phyloP scores from a whole-genome alignment of 208 protist species.

The Trypanosomatidae sp. region DNA sequence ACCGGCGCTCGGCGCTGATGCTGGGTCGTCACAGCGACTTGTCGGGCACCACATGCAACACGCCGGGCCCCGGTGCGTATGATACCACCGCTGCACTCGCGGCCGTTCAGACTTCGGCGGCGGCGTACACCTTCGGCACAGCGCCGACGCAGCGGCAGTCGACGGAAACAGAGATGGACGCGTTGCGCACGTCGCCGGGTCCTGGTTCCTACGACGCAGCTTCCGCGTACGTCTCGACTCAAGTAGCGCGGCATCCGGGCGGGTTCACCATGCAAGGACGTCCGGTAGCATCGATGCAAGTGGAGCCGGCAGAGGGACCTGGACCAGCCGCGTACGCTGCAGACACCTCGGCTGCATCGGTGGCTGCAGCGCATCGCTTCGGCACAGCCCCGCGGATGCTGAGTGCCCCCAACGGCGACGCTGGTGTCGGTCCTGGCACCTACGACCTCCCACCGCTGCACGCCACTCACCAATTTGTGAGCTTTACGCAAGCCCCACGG shows the following conservation, averaged over 20 bases:
- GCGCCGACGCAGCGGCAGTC: slow-evolving; percentile 13
- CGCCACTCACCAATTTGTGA: neutral
- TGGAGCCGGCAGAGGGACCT: slow-evolving; percentile 4
- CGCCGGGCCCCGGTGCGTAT: slow-evolving; percentile 58
- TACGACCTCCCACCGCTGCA: slow-evolving; percentile 16
- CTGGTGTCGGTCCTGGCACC: slow-evolving; percentile 20
- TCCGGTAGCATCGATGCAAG: neutral
- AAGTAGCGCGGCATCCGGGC: slow-evolving; percentile 3
- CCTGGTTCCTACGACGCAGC: slow-evolving; percentile 36
- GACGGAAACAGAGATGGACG: neutral
- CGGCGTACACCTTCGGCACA: slow-evolving; percentile 12
- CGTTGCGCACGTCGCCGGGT: slow-evolving; percentile 13
- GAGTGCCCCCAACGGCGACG: neutral
- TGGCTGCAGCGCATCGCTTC: slow-evolving; percentile 26
- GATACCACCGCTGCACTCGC: slow-evolving; percentile 4
- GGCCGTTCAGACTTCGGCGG: slow-evolving; percentile 2
- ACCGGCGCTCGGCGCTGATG: slow-evolving; percentile 21
- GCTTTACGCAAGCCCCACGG: slow-evolving; percentile 24
- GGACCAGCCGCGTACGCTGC: slow-evolving; percentile 28
- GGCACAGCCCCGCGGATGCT: slow-evolving; percentile 34
- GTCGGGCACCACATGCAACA: slow-evolving; percentile 9
- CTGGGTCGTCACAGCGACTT: slow-evolving; percentile 3
- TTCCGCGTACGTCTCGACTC: slow-evolving; percentile 10
- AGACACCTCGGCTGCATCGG: neutral
- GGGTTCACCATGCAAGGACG: slow-evolving; percentile 22